Percentiles rank a stretch among this genome's conserved stretches.
phyloP scores from a whole-genome alignment of 129 eudicot genomes.

The Daucus carota region DNA sequence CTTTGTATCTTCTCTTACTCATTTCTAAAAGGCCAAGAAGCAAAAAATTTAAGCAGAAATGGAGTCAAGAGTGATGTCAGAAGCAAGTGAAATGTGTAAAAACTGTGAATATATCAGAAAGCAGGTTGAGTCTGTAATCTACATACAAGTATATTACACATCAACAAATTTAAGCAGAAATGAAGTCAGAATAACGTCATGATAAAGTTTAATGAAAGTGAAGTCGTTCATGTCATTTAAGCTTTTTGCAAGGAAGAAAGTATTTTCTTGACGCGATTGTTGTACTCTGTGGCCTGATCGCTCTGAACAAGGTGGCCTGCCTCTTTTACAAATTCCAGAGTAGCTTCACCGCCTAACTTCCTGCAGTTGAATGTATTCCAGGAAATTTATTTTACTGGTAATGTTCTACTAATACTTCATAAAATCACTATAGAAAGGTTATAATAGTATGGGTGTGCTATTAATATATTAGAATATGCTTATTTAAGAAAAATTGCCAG shows the following conservation, averaged over 20 bases:
- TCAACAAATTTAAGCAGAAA: not conserved
- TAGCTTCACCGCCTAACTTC: not conserved
- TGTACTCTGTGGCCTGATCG: conserved; percentile 3
- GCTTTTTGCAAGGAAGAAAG: conserved; percentile 5
- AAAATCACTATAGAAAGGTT: not conserved
- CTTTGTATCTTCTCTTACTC: too few relatives aligned
- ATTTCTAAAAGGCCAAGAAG: too few relatives aligned
- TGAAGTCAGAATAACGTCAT: not conserved
- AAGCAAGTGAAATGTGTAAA: not conserved
- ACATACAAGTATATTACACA: not conserved
- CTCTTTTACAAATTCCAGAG: conserved; percentile 9
- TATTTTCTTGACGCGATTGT: not conserved
- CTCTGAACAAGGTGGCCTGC: conserved; percentile 10
- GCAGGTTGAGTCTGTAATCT: not conserved
- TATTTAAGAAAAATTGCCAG: not conserved
- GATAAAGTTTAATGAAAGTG: not conserved
- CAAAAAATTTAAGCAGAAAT: too few relatives aligned
- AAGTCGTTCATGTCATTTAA: not conserved
- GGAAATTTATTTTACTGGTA: too few relatives aligned
- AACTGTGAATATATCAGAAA: not conserved
- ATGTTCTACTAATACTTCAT: not conserved
- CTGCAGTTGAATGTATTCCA: not conserved
- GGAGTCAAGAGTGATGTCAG: too few relatives aligned
- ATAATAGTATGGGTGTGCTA: not conserved
- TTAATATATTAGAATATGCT: not conserved